phyloP scores from a whole-genome alignment of 371 early-diverging fungal species.

The Chytridium lagenaria region DNA sequence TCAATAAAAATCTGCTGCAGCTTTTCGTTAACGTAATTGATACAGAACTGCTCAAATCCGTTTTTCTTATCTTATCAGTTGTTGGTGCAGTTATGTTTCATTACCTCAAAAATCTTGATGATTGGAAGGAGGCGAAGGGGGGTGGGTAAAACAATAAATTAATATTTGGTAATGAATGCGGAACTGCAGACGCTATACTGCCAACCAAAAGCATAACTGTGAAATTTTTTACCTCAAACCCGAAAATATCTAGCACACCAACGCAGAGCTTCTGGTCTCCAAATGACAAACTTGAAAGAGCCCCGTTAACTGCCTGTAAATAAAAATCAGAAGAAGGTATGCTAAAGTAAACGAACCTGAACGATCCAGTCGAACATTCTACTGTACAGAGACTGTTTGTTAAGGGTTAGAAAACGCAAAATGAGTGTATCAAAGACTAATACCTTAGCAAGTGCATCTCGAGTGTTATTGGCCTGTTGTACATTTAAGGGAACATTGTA shows the following conservation, averaged over 20 bases:
- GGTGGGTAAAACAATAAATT: no score
- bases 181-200: no score
- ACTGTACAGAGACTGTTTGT: slow-evolving; percentile 59
- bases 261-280: slow-evolving; percentile 65
- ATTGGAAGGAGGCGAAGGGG: no score
- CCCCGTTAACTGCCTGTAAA: slow-evolving; percentile 53
- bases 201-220: slow-evolving; percentile 39
- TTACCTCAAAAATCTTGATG: slow-evolving; percentile 60
- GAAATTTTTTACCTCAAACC: slow-evolving; percentile 72
- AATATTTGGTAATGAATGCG: no score
- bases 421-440: background rate
- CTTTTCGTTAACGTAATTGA: slow-evolving; percentile 99
- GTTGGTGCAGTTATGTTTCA: background rate
- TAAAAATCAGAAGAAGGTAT: background rate
- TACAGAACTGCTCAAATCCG: slow-evolving; percentile 99
- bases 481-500: slow-evolving; percentile 60
- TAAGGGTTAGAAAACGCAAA: slow-evolving; percentile 17
- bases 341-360: slow-evolving; percentile 29
- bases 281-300: slow-evolving; percentile 50
- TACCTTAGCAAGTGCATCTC: slow-evolving; percentile 66
- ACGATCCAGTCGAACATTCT: slow-evolving; percentile 68
- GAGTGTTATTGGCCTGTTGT: slow-evolving; percentile 59
- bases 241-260: slow-evolving; percentile 96
- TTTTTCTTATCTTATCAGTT: slow-evolving; percentile 76
- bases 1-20: slow-evolving; percentile 99